A percentile compares a stretch with the other conserved stretches of the same genome.
Conservation (phyloP, 495 filamentous ascomycete genomes). For the Pseudotulostoma volvatum region DNA sequence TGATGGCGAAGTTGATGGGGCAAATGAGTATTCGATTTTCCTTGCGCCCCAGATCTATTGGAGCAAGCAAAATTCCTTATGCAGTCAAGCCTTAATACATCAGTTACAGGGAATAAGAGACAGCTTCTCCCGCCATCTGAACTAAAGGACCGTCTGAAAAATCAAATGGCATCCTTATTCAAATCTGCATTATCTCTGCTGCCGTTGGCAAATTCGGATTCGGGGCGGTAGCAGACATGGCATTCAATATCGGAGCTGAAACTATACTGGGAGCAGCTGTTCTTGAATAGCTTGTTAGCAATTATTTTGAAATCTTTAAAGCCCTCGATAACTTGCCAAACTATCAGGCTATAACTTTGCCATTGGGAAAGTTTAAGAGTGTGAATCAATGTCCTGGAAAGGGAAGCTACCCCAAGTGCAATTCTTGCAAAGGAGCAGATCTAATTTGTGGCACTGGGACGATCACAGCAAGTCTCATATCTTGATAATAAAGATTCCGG, state of each 20-base stretch:
- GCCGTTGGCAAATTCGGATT: not conserved
- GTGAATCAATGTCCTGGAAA: not conserved
- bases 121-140: not conserved
- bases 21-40: not conserved
- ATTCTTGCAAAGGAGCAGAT: not conserved
- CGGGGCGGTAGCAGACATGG: not conserved
- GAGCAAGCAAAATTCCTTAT: not conserved
- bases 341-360: not conserved
- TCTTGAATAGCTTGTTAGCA: not conserved
- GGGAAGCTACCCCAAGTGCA: not conserved
- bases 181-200: not conserved
- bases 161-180: not conserved
- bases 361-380: not conserved
- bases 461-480: not conserved
- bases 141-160: not conserved
- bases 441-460: not conserved
- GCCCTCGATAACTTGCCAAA: not conserved
- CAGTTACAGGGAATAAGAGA: not conserved
- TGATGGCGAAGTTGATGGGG: not conserved
- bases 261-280: not conserved
- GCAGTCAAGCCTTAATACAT: not conserved
- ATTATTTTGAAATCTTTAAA: not conserved
- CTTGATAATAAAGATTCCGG: not conserved
- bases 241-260: not conserved
- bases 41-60: not conserved